These are phyloP conservation scores for Suillus weaverae DNA, from an alignment of 768 basidiomycete genomes.

Conservation along the genomic window DNA sequence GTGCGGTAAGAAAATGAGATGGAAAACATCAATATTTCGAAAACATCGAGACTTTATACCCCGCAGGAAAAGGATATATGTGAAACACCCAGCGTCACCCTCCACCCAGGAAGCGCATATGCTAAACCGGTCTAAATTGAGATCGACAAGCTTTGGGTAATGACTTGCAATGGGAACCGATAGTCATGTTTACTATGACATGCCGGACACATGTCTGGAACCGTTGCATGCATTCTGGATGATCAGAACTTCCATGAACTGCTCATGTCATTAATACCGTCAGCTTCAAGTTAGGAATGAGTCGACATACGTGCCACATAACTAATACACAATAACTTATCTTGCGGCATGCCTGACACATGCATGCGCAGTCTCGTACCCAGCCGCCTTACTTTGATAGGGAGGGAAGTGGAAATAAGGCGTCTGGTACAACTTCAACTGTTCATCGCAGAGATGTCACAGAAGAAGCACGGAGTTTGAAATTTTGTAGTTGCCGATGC, in stretches of 20 bases:
- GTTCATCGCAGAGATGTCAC: too few relatives aligned
- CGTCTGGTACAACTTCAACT: neutral
- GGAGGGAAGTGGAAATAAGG: neutral
- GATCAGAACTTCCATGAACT: neutral
- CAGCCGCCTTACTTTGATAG: neutral
- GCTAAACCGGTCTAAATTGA: neutral
- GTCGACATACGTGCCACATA: neutral
- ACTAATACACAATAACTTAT: neutral
- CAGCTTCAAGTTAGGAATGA: neutral
- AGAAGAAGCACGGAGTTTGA: too few relatives aligned
- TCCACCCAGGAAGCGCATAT: neutral
- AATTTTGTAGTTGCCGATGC: too few relatives aligned
- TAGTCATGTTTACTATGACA: neutral
- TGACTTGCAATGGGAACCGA: neutral
- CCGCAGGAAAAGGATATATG: neutral
- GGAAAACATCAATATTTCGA: constrained; percentile 26
- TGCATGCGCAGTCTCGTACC: neutral
- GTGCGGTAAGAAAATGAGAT: constrained; percentile 37
- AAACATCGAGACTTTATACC: neutral
- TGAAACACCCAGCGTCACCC: neutral
- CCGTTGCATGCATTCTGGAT: neutral
- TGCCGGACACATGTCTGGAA: neutral
- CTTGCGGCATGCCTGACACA: neutral
- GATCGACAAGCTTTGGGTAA: neutral
- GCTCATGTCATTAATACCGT: neutral